Percentiles rank a stretch among this genome's conserved stretches.
Evolutionary conservation across 371 early-diverging fungal species (phyloP).

Genomic region (Mucor racemosus): DNA sequence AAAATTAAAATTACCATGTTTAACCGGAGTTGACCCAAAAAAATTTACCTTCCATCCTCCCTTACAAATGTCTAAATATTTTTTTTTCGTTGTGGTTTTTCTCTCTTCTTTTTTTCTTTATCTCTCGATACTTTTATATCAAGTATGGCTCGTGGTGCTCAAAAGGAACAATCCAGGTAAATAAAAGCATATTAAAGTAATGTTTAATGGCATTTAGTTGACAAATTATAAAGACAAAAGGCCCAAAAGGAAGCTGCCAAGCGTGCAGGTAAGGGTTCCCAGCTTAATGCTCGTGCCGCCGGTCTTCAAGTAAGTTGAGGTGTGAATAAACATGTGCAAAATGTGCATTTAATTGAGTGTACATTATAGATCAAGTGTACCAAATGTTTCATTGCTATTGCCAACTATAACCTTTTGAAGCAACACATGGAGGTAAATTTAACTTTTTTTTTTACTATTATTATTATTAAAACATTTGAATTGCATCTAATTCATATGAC

Average conservation of each 20-base stretch:
- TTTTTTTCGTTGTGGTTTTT: background rate
- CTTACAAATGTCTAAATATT: background rate
- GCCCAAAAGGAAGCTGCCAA: constrained; percentile 63
- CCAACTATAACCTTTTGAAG: constrained; percentile 62
- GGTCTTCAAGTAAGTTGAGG: constrained; percentile 53
- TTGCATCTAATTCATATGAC: background rate
- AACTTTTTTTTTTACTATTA: no score
- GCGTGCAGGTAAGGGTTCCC: constrained; percentile 48
- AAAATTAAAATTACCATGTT: background rate
- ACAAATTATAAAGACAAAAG: constrained; percentile 48
- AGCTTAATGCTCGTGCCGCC: constrained; percentile 63
- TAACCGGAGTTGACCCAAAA: background rate
- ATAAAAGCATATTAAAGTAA: background rate
- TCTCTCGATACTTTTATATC: background rate
- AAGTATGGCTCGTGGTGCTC: constrained; percentile 60
- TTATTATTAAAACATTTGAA: background rate
- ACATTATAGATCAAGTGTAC: constrained; percentile 46
- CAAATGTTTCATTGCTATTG: constrained; percentile 43
- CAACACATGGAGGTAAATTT: constrained; percentile 64
- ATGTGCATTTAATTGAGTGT: background rate
- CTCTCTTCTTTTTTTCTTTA: background rate
- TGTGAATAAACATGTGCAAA: background rate
- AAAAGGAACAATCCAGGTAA: constrained; percentile 66
- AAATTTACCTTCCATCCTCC: background rate
- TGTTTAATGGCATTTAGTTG: background rate